Base-by-base conservation (phyloP, 805 yeast species). In the Ogataea zsoltii region DNA sequence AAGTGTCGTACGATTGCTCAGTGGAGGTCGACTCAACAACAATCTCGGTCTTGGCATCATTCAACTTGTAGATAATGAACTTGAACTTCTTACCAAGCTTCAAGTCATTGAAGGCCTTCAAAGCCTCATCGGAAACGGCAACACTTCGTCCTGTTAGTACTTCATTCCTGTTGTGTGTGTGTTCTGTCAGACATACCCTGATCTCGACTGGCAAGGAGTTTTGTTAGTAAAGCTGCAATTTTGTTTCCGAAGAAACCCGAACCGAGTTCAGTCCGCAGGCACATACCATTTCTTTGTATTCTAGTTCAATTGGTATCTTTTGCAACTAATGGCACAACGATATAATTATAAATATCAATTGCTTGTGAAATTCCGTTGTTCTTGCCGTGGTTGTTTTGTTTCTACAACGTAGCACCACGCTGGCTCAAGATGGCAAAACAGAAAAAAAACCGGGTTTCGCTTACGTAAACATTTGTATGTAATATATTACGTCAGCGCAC, bases 81-180 rank as follows among this genome's bases (percentile, higher is more conserved):
- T 87, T 92, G 75, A 71, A 75, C 74, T 87, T 87, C 75, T 88
- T 88, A 59, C 97, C 96, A 66, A 92, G 80, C 77, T 94, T 94
- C 72, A 94, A 82, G 66, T 91, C 97, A 69, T 92, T 89, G 85
- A 91, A 94, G 48, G 97, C 96, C 58, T 81, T 75, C 67, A 92
- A 79, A 56, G 97, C 89, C 67, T 90, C 97, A 70, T 92, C 72
- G 60, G 86, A 82, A 61, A 86, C 88, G 55, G 88, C 83, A 65
- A 86, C 92, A 74, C 94, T 83, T 53, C 31, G 44, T 14, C 16
- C n/a, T 17, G 54, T 47, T 46, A 53, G 56, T 43, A 48, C n/a
- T n/a, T 25, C 9, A 10, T 19, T 10, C 10, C 16, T n/a, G 18
- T 29, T 9, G 17, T 13, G n/a, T 7, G 13, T 12, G 11, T 18